These are phyloP conservation scores for Hypoxylon sp. DNA, from an alignment of 2,329 filamentous ascomycete species.

Conservation along the genomic window DNA sequence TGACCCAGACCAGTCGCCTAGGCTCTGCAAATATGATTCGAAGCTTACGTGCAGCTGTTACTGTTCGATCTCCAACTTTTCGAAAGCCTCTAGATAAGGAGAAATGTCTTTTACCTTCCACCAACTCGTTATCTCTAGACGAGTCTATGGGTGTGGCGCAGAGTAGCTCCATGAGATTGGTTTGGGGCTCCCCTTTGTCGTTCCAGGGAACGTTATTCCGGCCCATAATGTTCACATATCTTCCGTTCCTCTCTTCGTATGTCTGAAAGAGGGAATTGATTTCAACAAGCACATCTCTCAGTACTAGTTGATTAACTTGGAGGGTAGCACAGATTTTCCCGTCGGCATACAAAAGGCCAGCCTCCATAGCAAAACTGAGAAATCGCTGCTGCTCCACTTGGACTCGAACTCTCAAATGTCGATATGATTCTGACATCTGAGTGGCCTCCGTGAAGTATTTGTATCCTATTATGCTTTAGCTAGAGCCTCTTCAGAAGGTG, in stretches of 20 bases:
- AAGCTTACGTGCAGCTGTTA: slow-evolving; percentile 11
- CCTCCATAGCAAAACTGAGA: slow-evolving; percentile 23
- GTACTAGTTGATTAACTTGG: slow-evolving; percentile 18
- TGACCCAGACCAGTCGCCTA: slow-evolving; percentile 25
- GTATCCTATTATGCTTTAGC: slow-evolving; percentile 18
- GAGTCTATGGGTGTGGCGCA: background rate
- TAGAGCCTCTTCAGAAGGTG: background rate
- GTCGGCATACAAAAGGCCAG: slow-evolving; percentile 15
- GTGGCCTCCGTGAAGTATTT: slow-evolving; percentile 28
- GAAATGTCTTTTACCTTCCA: background rate
- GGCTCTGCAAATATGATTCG: slow-evolving; percentile 21
- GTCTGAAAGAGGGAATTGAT: slow-evolving; percentile 17
- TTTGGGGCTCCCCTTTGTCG: slow-evolving; percentile 6
- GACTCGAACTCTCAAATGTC: slow-evolving; percentile 21
- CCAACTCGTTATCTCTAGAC: background rate
- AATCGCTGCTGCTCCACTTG: slow-evolving; percentile 36
- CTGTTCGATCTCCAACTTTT: slow-evolving; percentile 5
- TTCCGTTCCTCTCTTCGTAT: slow-evolving; percentile 1
- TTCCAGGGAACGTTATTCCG: background rate
- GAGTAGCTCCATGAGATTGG: background rate
- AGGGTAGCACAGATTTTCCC: slow-evolving; percentile 19
- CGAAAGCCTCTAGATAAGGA: background rate
- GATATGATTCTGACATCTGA: slow-evolving; percentile 24
- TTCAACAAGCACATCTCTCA: slow-evolving; percentile 20
- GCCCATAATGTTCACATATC: background rate